Percentiles rank a stretch among this genome's conserved stretches.
Evolutionary conservation across 768 basidiomycete genomes (phyloP).

Genomic region (Hypholoma sublateritium): DNA sequence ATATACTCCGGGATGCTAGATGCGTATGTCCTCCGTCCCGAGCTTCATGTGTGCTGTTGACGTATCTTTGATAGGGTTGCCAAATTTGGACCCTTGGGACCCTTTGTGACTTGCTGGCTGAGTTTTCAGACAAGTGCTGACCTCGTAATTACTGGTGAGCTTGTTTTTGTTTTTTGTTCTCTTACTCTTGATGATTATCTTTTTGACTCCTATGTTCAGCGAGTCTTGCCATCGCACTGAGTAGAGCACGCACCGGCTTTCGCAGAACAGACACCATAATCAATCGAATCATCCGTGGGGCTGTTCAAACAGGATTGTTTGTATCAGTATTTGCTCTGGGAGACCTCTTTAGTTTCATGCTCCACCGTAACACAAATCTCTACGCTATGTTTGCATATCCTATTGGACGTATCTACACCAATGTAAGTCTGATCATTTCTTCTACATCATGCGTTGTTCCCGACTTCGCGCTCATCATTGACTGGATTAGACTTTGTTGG

Average conservation of each 20-base stretch:
- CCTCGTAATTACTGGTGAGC: conserved; percentile 43
- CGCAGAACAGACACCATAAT: conserved; percentile 50
- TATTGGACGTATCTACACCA: conserved; percentile 44
- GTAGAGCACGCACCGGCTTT: conserved; percentile 50
- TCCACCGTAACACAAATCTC: conserved; percentile 34
- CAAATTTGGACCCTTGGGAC: conserved; percentile 38
- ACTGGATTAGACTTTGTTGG: conserved; percentile 37
- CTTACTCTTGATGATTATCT: background rate
- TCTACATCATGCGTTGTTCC: conserved; percentile 20
- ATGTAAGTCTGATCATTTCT: conserved; percentile 30
- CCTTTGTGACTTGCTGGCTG: conserved; percentile 47
- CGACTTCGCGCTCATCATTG: background rate
- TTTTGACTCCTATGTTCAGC: conserved; percentile 12
- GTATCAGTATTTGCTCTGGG: conserved; percentile 50
- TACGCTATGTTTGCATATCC: conserved; percentile 37
- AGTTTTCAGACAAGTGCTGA: conserved; percentile 45
- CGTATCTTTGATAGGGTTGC: conserved; percentile 30
- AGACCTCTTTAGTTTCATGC: conserved; percentile 43
- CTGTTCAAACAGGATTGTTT: conserved; percentile 54
- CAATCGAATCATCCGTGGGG: conserved; percentile 53
- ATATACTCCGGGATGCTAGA: conserved; percentile 41
- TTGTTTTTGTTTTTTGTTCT: too few species aligned
- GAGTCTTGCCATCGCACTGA: conserved; percentile 28
- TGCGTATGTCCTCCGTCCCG: conserved; percentile 29
- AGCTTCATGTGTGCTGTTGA: background rate